Evolutionary conservation across 2,329 filamentous ascomycete species (phyloP), one percentile per base, ranked within the genome.

Genomic region (Seiridium unicorne): DNA sequence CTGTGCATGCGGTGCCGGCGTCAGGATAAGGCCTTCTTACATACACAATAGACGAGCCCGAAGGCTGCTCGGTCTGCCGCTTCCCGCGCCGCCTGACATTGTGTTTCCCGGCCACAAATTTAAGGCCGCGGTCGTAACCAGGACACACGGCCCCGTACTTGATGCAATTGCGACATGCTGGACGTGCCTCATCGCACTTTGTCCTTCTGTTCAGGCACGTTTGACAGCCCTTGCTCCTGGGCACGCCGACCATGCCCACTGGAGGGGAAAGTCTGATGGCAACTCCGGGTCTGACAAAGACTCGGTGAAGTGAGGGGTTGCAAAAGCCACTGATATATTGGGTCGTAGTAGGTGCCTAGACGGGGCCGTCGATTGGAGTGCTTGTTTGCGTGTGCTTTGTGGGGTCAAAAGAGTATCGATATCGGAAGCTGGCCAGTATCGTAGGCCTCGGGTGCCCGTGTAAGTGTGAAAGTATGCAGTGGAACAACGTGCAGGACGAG

Each of bases 51-150:
- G 49, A 36, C 32, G 49, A 53, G 3, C 9, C 32, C 32, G 18
- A 13, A 11, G 32, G 32, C 48, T 36, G 34, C 49, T 53, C 32
- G 7, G 44, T n/a, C 35, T 58, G 35, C 32, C 51, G 42, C 31
- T 51, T 57, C 49, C 53, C 60, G 47, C 58, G 60, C 40, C 53
- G 47, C 49, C 44, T 60, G 44, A 62, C 57, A 31, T 48, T 51
- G 48, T 62, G 57, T 46, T 62, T 62, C 53, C 57, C 54, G 48
- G 58, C 51, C 53, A 62, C 60, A 58, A 60, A 62, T 49, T 60
- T 62, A 42, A 57, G 46, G 34, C 42, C 48, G 42, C 58, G 58
- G 40, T 44, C 51, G 57, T 57, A 60, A 26, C 57, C 60, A 13
- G 60, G 60, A 36, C 60, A 62, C n/a, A 18, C 57, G 26, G 49